These are phyloP conservation scores for Acanthamoeba castellanii DNA, from an alignment of 208 protist genomes.

Conservation along the genomic window DNA sequence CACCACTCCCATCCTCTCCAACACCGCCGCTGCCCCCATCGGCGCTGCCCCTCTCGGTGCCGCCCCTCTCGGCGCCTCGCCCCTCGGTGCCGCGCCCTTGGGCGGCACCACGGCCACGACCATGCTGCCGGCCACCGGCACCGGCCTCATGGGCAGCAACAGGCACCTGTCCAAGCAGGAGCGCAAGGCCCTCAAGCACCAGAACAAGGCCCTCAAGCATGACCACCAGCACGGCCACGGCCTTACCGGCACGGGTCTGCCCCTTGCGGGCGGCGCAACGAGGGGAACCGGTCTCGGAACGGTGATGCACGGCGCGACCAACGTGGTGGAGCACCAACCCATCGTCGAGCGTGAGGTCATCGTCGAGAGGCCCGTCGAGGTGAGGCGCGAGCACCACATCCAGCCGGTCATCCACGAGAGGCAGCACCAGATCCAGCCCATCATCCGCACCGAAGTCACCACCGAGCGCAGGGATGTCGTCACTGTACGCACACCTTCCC, in stretches of 20 bases:
- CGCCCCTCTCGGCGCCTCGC: too few relatives aligned
- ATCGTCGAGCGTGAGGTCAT: neutral
- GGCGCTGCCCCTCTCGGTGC: too few relatives aligned
- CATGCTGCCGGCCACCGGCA: neutral
- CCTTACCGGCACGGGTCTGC: neutral
- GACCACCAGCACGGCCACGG: neutral
- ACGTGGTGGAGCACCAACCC: neutral
- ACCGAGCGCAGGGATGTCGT: neutral
- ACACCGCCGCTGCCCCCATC: too few relatives aligned
- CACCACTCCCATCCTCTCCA: neutral
- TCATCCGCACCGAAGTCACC: neutral
- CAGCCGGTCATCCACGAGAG: constrained; percentile 23
- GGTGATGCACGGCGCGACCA: neutral
- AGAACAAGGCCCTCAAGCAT: neutral
- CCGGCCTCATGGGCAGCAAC: constrained; percentile 4
- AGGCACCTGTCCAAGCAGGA: neutral
- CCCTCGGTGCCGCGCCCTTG: neutral
- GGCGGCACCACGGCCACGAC: neutral
- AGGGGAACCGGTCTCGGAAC: neutral
- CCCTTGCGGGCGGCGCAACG: neutral
- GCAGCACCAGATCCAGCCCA: constrained; percentile 7
- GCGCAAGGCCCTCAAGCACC: constrained; percentile 22
- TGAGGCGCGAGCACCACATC: neutral
- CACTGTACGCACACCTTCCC: neutral
- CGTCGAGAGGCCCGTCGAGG: neutral